Percentiles rank a stretch among this genome's conserved stretches.
Evolutionary conservation across 371 early-diverging fungal species (phyloP).

Genomic region (Vairimorpha necatrix): DNA sequence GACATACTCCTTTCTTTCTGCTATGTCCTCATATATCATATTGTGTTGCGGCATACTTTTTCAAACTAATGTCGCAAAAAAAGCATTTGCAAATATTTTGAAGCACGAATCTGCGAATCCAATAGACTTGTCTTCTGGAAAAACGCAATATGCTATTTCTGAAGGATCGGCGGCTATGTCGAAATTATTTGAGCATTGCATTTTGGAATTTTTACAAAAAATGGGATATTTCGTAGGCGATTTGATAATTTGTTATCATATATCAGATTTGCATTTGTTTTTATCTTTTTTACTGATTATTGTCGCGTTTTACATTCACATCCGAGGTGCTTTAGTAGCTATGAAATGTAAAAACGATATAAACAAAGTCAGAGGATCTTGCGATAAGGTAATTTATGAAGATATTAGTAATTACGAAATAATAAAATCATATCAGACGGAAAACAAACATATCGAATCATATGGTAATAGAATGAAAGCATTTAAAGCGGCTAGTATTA

Average conservation of each 20-base stretch:
- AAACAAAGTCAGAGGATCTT: slow-evolving; percentile 28
- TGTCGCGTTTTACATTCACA: not conserved
- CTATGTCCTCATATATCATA: not conserved
- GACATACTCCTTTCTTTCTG: not conserved
- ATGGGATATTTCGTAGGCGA: not conserved
- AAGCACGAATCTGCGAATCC: not conserved
- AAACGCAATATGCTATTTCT: slow-evolving; percentile 14
- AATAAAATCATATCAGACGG: slow-evolving; percentile 35
- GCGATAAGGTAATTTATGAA: slow-evolving; percentile 45
- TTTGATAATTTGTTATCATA: not conserved
- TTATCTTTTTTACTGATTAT: not conserved
- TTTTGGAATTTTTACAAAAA: not conserved
- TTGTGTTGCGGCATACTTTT: not conserved
- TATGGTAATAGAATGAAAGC: slow-evolving; percentile 16
- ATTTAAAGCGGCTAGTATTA: slow-evolving; percentile 9
- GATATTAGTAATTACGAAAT: slow-evolving; percentile 35
- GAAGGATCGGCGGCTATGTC: slow-evolving; percentile 13
- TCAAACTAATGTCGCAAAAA: not conserved
- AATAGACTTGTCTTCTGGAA: slow-evolving; percentile 13
- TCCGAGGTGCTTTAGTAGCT: not conserved
- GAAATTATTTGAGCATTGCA: slow-evolving; percentile 10
- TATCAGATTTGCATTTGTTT: not conserved
- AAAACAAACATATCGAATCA: slow-evolving; percentile 11
- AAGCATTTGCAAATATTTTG: not conserved
- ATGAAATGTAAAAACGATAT: slow-evolving; percentile 34